These are phyloP conservation scores for Onygenales sp. DNA, from an alignment of 2,329 filamentous ascomycete genomes.

Conservation along the genomic window DNA sequence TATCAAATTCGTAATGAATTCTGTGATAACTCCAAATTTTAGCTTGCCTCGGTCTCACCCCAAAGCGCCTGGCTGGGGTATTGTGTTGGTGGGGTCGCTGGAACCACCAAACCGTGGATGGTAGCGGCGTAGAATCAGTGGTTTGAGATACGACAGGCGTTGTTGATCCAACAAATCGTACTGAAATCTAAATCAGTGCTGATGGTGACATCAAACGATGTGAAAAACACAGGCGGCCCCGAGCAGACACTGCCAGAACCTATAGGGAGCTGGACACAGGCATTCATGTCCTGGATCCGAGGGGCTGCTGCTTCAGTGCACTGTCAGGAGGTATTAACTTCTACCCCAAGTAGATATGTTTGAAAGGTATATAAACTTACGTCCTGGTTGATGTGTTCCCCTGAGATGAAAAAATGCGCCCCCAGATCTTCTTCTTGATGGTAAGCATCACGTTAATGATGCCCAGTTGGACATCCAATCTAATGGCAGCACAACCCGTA, in stretches of 20 bases:
- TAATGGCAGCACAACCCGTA: too few species aligned
- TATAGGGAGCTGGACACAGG: slow-evolving; percentile 66
- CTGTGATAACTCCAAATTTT: too few species aligned
- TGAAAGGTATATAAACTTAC: slow-evolving; percentile 27
- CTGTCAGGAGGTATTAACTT: slow-evolving; percentile 22
- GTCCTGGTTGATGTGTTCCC: slow-evolving; percentile 65
- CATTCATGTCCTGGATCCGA: slow-evolving; percentile 80
- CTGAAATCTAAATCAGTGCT: slow-evolving; percentile 76
- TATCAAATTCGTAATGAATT: too few species aligned
- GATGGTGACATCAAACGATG: slow-evolving; percentile 73
- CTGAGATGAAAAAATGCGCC: slow-evolving; percentile 71
- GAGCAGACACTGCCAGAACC: slow-evolving; percentile 58
- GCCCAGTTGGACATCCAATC: too few species aligned
- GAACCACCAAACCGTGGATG: slow-evolving; percentile 58
- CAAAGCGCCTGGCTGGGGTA: too few species aligned
- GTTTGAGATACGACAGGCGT: slow-evolving; percentile 66
- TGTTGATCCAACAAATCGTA: slow-evolving; percentile 71
- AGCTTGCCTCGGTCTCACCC: too few species aligned
- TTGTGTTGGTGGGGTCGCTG: too few species aligned
- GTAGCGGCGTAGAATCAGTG: slow-evolving; percentile 82
- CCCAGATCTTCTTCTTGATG: slow-evolving; percentile 72
- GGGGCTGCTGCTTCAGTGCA: slow-evolving; percentile 70
- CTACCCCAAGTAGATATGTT: background rate
- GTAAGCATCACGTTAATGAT: slow-evolving; percentile 39
- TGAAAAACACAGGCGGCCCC: slow-evolving; percentile 66